Evolutionary conservation across 2,329 filamentous ascomycete species (phyloP), one percentile per base, ranked within the genome.

Genomic region (Monosporascus sp.): DNA sequence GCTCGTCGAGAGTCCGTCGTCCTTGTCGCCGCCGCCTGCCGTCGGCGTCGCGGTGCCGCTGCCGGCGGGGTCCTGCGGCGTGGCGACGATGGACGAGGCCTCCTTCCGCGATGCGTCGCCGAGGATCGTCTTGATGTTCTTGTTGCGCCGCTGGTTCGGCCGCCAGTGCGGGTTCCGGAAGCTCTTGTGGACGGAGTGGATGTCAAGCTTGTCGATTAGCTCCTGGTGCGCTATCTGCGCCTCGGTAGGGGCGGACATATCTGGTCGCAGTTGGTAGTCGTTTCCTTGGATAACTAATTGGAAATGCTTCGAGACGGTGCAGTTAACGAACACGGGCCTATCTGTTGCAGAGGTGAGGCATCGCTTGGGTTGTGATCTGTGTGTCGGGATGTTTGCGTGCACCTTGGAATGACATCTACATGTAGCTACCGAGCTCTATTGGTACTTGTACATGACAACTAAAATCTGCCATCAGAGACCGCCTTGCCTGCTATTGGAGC

Each of bases 41-140:
- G 70, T 47, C 54, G 89, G 87, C 1, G 92, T 95, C 6, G 82
- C 89, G 50, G 84, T 80, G 60, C 91, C 91, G 65, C 88, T 92
- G 61, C 73, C 68, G 68, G 90, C 89, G 31, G 31, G 31, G 65
- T 88, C 87, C 67, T 89, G 87, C 0, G 90, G 80, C 1, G 83
- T 96, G 17, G 88, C 90, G 65, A 92, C 79, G 37, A 89, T 80
- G 3, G 91, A 46, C 43, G 22, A 96, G n/a, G 90, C 90, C 75
- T 97, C 93, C 67, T 88, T 90, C 62, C 90, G 87, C 22, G 89
- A 84, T 14, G 88, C 89, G 65, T 99, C 94, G 55, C 90, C 88
- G 56, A 99, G 80, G 57, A 99, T 94, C 63, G 96, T 90, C 73
- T 97, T 97, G 72, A 97, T 87, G 72, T 96, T 97, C 78, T 99